phyloP scores from a whole-genome alignment of 169 alveolate species.

The Plasmodium cynomolgi region DNA sequence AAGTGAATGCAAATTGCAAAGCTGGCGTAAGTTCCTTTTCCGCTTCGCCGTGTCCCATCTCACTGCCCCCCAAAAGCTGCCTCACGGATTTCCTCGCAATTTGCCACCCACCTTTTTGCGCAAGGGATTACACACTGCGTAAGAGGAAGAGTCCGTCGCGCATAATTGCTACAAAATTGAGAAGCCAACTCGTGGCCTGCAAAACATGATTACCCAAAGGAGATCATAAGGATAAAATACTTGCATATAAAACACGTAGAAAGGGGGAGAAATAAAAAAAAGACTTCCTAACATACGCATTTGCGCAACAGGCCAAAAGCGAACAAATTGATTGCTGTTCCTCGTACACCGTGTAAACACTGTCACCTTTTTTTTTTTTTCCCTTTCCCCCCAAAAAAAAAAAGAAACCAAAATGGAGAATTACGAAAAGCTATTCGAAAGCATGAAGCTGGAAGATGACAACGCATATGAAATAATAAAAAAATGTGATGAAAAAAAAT shows the following conservation, averaged over 20 bases:
- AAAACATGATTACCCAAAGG: neutral
- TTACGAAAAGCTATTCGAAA: constrained; percentile 52
- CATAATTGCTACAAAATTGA: neutral
- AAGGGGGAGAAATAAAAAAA: neutral
- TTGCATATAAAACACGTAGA: neutral
- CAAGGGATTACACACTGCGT: neutral
- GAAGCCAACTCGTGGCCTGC: neutral
- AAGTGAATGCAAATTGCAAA: neutral
- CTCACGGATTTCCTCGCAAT: neutral
- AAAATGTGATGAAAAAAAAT: constrained; percentile 54
- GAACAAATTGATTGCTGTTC: neutral
- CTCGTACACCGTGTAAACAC: neutral
- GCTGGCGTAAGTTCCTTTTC: neutral
- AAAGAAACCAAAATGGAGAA: constrained; percentile 43
- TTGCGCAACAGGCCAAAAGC: neutral
- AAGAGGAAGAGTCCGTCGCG: neutral
- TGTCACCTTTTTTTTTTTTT: neutral
- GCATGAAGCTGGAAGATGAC: constrained; percentile 45
- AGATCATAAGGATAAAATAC: neutral
- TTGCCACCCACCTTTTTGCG: neutral
- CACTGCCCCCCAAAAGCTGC: neutral
- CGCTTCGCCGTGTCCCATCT: neutral
- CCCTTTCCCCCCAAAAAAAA: neutral
- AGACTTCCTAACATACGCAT: neutral
- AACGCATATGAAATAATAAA: constrained; percentile 72